Conservation (phyloP, 257 asterid genomes). For the Solanum gandarillasii region DNA sequence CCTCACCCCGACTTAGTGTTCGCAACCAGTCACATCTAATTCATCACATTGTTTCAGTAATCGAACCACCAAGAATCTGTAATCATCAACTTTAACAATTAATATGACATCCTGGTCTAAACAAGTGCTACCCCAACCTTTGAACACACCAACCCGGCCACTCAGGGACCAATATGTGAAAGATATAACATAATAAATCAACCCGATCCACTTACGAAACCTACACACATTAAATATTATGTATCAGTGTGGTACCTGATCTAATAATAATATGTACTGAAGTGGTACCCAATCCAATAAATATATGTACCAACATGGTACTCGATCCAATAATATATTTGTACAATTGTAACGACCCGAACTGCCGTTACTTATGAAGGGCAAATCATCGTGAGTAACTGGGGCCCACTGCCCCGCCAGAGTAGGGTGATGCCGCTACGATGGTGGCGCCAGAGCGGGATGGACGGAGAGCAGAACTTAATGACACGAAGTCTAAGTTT, state of each 20-base stretch:
- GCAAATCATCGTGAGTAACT: too few relatives aligned
- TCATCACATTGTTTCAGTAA: neutral
- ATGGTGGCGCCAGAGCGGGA: too few relatives aligned
- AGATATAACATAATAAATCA: neutral
- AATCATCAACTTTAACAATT: neutral
- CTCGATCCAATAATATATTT: neutral
- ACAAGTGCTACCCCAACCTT: neutral
- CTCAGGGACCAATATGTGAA: neutral
- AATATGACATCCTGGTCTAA: too few relatives aligned
- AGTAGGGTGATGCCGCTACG: too few relatives aligned
- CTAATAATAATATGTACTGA: neutral
- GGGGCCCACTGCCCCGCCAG: too few relatives aligned
- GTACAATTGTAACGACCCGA: too few relatives aligned
- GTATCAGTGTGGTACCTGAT: too few relatives aligned
- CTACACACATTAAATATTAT: neutral
- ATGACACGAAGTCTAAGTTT: too few relatives aligned
- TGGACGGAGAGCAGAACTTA: too few relatives aligned
- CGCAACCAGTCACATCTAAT: neutral
- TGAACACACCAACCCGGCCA: neutral
- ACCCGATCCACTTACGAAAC: neutral
- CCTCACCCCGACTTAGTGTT: neutral
- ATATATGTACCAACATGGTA: too few relatives aligned
- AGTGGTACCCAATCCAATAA: neutral
- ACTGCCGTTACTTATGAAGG: too few relatives aligned
- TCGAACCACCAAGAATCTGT: neutral